phyloP scores from a whole-genome alignment of 2,329 filamentous ascomycete species.

The Alternaria incomplexa region DNA sequence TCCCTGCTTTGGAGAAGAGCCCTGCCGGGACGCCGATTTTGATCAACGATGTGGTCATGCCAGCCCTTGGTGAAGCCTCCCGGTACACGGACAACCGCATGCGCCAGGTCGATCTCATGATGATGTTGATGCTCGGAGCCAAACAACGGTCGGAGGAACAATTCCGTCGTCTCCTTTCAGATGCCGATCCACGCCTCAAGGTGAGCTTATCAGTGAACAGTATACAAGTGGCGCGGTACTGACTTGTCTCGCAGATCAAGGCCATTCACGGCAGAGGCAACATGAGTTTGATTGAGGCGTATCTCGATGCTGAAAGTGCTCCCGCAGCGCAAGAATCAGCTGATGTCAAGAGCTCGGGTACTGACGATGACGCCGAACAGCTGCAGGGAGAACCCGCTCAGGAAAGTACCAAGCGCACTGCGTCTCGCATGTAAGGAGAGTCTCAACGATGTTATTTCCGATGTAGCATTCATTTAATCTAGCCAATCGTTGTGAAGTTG shows the following conservation, averaged over 20 bases:
- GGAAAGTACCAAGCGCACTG: slow-evolving; percentile 11
- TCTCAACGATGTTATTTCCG: background rate
- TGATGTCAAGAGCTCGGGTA: background rate
- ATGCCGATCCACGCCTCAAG: slow-evolving; percentile 20
- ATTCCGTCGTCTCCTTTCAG: slow-evolving; percentile 16
- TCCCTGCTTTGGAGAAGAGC: slow-evolving; percentile 42
- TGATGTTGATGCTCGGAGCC: slow-evolving; percentile 31
- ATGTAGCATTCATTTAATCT: background rate
- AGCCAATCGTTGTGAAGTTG: background rate
- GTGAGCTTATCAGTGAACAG: background rate
- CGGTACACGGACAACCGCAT: slow-evolving; percentile 30
- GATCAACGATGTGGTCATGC: slow-evolving; percentile 45
- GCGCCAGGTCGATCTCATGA: slow-evolving; percentile 40
- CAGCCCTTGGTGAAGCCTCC: slow-evolving; percentile 23
- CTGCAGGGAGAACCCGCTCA: background rate
- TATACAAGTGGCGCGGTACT: background rate
- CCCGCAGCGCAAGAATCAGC: background rate
- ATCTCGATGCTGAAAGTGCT: slow-evolving; percentile 7
- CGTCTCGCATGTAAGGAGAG: slow-evolving; percentile 9
- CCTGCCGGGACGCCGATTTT: slow-evolving; percentile 33
- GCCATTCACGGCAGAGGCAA: slow-evolving; percentile 20
- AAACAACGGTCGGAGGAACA: slow-evolving; percentile 30
- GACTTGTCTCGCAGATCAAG: slow-evolving; percentile 11
- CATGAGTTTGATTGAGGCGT: slow-evolving; percentile 23
- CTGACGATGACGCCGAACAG: background rate